These are phyloP conservation scores for Mentha longifolia DNA, from an alignment of 257 asterid species.

Conservation along the genomic window DNA sequence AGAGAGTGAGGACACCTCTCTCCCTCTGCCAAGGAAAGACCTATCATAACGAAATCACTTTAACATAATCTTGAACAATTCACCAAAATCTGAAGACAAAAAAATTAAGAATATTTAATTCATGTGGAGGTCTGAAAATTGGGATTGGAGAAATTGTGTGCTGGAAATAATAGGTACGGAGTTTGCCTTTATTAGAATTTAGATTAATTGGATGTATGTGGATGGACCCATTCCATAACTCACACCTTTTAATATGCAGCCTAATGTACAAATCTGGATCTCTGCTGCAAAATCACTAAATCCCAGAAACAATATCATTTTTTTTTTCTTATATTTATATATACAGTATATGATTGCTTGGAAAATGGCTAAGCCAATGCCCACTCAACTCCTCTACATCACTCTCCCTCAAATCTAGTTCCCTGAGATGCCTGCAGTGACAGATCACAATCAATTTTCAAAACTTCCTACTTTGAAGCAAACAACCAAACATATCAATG, in stretches of 20 bases:
- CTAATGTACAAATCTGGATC: conserved; percentile 43
- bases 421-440: conserved; percentile 59
- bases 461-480: neutral
- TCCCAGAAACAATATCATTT: conserved; percentile 15
- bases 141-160: neutral
- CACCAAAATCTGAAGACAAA: neutral
- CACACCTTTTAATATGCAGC: conserved; percentile 21
- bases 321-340: too few species aligned
- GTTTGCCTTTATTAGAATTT: neutral
- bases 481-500: neutral
- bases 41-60: conserved; percentile 23
- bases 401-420: conserved; percentile 69
- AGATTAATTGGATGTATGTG: conserved; percentile 4
- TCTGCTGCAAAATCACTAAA: conserved; percentile 36
- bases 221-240: conserved; percentile 17
- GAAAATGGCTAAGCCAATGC: conserved; percentile 76
- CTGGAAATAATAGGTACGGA: neutral
- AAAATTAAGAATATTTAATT: neutral
- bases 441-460: conserved; percentile 11
- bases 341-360: conserved; percentile 47
- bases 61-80: too few species aligned
- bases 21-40: conserved; percentile 27
- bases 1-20: neutral
- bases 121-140: neutral
- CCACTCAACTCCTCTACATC: conserved; percentile 73